Percentiles rank a stretch among this genome's conserved stretches.
These are phyloP conservation scores for Gonium pectorale DNA, from an alignment of 139 green algal species.

Conservation along the genomic window DNA sequence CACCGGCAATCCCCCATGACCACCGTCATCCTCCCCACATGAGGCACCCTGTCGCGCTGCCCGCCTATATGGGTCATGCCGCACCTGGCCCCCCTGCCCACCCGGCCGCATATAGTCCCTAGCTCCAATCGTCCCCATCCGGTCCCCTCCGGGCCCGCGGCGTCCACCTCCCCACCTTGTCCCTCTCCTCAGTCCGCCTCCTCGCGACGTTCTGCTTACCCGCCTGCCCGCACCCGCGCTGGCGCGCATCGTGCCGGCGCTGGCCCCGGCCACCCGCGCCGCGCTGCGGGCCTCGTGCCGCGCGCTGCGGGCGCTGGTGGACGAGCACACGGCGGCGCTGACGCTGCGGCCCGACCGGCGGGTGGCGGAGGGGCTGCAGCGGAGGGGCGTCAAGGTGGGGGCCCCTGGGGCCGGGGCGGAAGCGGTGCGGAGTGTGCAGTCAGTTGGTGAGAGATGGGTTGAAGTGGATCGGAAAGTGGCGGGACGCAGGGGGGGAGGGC, in stretches of 20 bases:
- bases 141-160: too few relatives aligned
- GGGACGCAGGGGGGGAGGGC: too few relatives aligned
- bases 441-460: too few relatives aligned
- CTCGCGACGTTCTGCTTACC: conserved; percentile 25
- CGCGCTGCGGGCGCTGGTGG: conserved; percentile 3
- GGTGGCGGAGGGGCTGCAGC: background rate
- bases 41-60: too few relatives aligned
- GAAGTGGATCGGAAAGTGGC: too few relatives aligned
- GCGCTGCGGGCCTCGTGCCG: conserved; percentile 4
- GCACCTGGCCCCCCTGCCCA: background rate
- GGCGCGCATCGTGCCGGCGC: conserved; percentile 1
- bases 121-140: too few relatives aligned
- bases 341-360: conserved; percentile 18
- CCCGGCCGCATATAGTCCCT: too few relatives aligned
- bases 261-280: conserved; percentile 22
- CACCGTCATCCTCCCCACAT: too few relatives aligned
- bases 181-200: background rate
- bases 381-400: background rate
- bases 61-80: too few relatives aligned
- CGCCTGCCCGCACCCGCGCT: conserved; percentile 12
- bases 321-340: background rate
- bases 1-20: too few relatives aligned
- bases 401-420: too few relatives aligned
- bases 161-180: background rate
- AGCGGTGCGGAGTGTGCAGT: too few relatives aligned